Conservation (phyloP, 2,329 filamentous ascomycete genomes). For the Fusarium robinianum region DNA sequence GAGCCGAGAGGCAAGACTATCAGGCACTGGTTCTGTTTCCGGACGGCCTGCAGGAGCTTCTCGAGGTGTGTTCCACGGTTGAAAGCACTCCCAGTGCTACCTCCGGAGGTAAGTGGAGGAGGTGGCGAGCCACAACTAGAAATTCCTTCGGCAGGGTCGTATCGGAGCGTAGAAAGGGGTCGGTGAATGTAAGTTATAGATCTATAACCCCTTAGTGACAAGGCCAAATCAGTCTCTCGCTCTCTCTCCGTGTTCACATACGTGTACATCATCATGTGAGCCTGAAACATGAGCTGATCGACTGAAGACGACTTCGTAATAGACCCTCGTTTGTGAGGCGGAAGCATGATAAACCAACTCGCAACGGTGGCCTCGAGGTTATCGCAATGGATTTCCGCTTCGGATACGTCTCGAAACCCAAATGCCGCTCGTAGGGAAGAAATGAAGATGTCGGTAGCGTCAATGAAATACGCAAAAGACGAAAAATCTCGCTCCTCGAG, state of each 20-base stretch:
- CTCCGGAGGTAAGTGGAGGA: neutral
- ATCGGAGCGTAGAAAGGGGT: conserved; percentile 1
- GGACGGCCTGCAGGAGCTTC: neutral
- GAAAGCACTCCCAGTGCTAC: neutral
- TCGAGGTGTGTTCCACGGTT: neutral
- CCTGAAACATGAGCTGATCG: conserved; percentile 11
- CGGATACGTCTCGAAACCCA: neutral
- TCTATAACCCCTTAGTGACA: too few relatives aligned
- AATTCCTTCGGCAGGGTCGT: conserved; percentile 1
- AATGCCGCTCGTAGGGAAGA: conserved; percentile 1
- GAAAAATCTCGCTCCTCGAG: neutral
- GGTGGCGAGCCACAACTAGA: neutral
- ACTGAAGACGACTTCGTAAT: neutral
- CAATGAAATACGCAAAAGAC: conserved; percentile 7
- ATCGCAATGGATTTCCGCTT: conserved; percentile 1
- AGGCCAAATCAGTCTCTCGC: too few relatives aligned
- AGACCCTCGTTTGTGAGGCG: neutral
- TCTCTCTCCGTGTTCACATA: neutral
- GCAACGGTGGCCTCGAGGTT: conserved; percentile 5
- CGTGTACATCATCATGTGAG: conserved; percentile 15
- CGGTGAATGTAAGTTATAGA: neutral
- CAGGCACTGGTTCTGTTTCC: conserved; percentile 1
- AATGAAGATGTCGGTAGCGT: conserved; percentile 7
- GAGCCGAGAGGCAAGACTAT: neutral
- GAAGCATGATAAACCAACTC: conserved; percentile 7